Base-by-base conservation (phyloP, 371 early-diverging fungal genomes). In the Choanephora cucurbitarum region DNA sequence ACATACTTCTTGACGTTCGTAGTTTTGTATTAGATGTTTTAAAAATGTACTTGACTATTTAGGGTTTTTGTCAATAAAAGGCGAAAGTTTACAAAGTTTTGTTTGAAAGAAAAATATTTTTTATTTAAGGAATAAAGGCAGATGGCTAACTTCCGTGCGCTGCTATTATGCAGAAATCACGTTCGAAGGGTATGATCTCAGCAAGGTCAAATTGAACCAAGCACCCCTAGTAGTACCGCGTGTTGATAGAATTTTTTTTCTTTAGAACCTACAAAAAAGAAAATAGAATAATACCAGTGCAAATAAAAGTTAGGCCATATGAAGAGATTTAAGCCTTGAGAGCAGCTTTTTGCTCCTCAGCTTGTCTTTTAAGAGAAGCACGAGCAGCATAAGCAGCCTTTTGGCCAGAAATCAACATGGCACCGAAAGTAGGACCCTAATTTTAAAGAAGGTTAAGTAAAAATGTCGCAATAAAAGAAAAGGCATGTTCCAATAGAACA, bases 341-440 rank as follows among this genome's bases (percentile, higher is more conserved):
- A 33, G 60, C 46, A 28, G 41, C 55, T 19, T 53, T 39, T 24
- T 49, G 55, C 32, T 60, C 62, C 22, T 66, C 56, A 28, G 58
- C 57, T 50, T 73, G 73, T 52, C 73, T 58, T 22, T 62, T 62
- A 45, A 73, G 70, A 45, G 73, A 73, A 41, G 60, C 73, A 41
- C 73, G 73, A 39, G 81, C 84, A 56, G 79, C 76, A 61, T 79
- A 76, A 37, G 85, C 87, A 42, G 87, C 86, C 73, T 87, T 89
- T 67, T 82, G 81, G 28, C 90, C 90, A 49, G 84, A 83, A 28
- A 81, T 75, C 67, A 87, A 69, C 90, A 89, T 89, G 42, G 87
- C 87, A 52, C 86, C 86, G 63, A 89, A 87, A 21, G 86, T 86
- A 45, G 87, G 87, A 44, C 82, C 83, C 80, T 70, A 62, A 13